phyloP scores from a whole-genome alignment of 2,329 filamentous ascomycete species.

The Alternaria ventricosa region DNA sequence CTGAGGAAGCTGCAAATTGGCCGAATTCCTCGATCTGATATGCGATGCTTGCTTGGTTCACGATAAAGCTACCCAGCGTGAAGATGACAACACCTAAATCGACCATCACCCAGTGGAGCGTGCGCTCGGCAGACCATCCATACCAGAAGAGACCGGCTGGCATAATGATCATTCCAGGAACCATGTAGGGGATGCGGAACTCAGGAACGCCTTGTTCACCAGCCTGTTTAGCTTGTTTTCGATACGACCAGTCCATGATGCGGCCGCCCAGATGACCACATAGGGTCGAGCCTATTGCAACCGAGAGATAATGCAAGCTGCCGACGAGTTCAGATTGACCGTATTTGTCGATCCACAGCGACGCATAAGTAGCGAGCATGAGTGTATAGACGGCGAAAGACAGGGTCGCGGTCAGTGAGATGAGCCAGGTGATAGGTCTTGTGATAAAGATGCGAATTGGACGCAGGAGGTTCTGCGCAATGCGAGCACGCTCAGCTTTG shows the following conservation, averaged over 20 bases:
- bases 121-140: conserved; percentile 60
- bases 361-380: conserved; percentile 30
- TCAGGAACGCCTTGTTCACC: conserved; percentile 10
- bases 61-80: background rate
- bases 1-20: conserved; percentile 19
- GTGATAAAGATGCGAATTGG: background rate
- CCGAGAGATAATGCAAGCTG: conserved; percentile 52
- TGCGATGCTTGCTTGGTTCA: background rate
- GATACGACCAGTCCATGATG: conserved; percentile 37
- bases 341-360: conserved; percentile 31
- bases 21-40: conserved; percentile 37
- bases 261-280: conserved; percentile 46
- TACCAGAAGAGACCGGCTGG: conserved; percentile 51
- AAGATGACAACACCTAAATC: conserved; percentile 58
- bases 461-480: background rate
- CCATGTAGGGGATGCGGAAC: background rate
- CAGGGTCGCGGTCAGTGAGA: background rate
- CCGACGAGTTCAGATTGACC: conserved; percentile 13
- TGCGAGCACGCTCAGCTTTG: background rate
- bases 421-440: background rate
- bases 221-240: background rate
- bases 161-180: conserved; percentile 31
- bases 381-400: conserved; percentile 3
- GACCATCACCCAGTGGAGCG: conserved; percentile 61
- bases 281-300: conserved; percentile 64